A percentile compares a stretch with the other conserved stretches of the same genome.
Evolutionary conservation across 163 green algal species (phyloP).

Genomic region (Chlorella variabilis): DNA sequence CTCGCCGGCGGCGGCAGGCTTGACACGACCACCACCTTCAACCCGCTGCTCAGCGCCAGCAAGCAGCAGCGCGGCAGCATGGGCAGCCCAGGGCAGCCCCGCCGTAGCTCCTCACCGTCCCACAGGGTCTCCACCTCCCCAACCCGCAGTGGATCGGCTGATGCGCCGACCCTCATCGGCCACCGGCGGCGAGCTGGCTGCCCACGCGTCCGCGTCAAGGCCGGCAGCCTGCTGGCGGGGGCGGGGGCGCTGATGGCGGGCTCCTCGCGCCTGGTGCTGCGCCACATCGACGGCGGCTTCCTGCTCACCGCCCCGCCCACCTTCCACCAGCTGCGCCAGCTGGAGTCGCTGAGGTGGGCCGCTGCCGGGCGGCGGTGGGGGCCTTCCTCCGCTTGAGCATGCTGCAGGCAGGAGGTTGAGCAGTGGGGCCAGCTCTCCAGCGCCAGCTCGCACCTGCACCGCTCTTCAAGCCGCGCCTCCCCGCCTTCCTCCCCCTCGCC

Average conservation of each 20-base stretch:
- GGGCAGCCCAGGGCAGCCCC: no score
- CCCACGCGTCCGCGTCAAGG: slow-evolving; percentile 26
- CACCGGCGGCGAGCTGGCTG: slow-evolving; percentile 2
- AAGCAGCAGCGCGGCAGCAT: no score
- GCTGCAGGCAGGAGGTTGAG: no score
- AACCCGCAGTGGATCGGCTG: not conserved
- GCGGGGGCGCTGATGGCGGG: slow-evolving; percentile 8
- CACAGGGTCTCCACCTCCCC: not conserved
- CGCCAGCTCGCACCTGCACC: not conserved
- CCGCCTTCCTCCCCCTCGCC: not conserved
- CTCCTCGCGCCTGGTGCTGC: not conserved
- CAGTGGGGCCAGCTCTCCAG: not conserved
- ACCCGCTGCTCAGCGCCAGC: no score
- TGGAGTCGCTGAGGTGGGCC: not conserved
- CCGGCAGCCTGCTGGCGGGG: not conserved
- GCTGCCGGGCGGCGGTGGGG: no score
- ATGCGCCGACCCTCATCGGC: not conserved
- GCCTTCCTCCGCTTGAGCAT: no score
- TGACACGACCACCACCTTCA: not conserved
- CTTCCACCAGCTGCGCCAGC: not conserved
- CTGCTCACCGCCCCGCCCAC: slow-evolving; percentile 4
- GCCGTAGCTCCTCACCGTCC: no score
- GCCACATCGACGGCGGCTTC: not conserved
- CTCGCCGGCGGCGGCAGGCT: not conserved
- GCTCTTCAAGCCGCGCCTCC: not conserved